Base-by-base conservation (phyloP, 2,329 filamentous ascomycete species). In the Stromatinia cepivora region DNA sequence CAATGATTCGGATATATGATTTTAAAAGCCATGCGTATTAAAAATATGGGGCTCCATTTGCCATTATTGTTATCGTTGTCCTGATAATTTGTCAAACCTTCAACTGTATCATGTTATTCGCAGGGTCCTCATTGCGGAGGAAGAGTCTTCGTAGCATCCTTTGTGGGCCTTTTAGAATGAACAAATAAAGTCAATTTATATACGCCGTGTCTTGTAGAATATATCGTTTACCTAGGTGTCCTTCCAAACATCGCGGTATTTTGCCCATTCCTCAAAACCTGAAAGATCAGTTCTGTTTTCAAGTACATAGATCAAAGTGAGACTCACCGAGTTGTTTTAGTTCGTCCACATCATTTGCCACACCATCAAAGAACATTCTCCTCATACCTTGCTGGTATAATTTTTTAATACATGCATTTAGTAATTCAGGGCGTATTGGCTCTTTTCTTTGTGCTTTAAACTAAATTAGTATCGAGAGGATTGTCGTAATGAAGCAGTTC, bases 211-310 rank as follows among this genome's bases (percentile, higher is more conserved):
- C 53, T 31, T 62, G 56, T 63, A 56, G 42, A 31, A 54, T 10
- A 36, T 15, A 15, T 34, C n/a, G 39, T 61, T 53, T 53, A 45
- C 45, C 67, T 68, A 75, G 20, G 64, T 63, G 61, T 82, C 78
- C 70, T 81, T 82, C 85, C 85, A 88, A 25, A 85, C 78, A 67
- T 88, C 85, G 76, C 79, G 81, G 75, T 88, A 88, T 72, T 79
- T 80, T 59, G 86, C 85, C 86, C 86, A 88, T 77, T 84, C 85
- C 70, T 81, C 81, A 73, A 87, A 88, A 17, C 86, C 86, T 88
- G 10, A 15, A 61, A 25, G 5, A 34, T 66, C 56, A 67, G 53
- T 66, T 17, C 39, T 22, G 8, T 31, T 22, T 45, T 42, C 17
- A 46, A 28, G 11, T 56, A 54, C 9, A 31, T 54, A 46, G 42